These are phyloP conservation scores for Musa beccarii DNA, from an alignment of 176 grass and related monocot species.

Conservation along the genomic window DNA sequence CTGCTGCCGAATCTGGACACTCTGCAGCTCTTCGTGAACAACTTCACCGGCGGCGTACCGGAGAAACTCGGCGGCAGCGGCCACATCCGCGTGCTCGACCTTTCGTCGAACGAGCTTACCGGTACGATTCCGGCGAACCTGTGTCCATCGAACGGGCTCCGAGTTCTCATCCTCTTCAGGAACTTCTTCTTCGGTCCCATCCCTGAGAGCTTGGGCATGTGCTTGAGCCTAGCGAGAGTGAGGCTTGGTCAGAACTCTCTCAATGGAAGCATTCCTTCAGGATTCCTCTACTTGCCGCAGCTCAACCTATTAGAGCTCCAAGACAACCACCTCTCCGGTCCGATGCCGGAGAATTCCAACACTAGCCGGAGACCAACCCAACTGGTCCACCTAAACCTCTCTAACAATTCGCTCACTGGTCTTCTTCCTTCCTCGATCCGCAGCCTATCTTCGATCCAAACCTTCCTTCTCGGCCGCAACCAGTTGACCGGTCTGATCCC, in stretches of 20 bases:
- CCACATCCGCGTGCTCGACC: constrained; percentile 46
- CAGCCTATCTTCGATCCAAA: constrained; percentile 58
- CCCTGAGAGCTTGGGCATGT: constrained; percentile 51
- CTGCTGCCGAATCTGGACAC: constrained; percentile 56
- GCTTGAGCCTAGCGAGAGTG: constrained; percentile 64
- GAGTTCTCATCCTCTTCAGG: constrained; percentile 69
- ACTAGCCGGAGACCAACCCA: constrained; percentile 13
- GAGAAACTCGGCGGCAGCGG: constrained; percentile 34
- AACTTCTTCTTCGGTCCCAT: constrained; percentile 92
- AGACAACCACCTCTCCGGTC: constrained; percentile 77
- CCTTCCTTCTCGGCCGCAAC: constrained; percentile 58
- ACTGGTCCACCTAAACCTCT: constrained; percentile 82
- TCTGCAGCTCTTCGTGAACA: constrained; percentile 99
- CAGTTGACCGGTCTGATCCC: constrained; percentile 44
- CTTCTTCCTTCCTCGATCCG: constrained; percentile 43
- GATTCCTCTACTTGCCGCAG: constrained; percentile 68
- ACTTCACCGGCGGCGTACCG: constrained; percentile 74
- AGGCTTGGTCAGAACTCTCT: constrained; percentile 95
- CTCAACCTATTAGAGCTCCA: constrained; percentile 87
- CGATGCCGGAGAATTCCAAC: constrained; percentile 37
- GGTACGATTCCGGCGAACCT: constrained; percentile 62
- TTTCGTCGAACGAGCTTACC: constrained; percentile 76
- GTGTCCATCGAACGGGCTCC: constrained; percentile 48
- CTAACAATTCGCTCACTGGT: constrained; percentile 71
- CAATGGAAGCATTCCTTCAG: constrained; percentile 73